Percentiles rank a stretch among this genome's conserved stretches.
These are phyloP conservation scores for Aspergillus arachidicola DNA, from an alignment of 2,329 filamentous ascomycete genomes.

Conservation along the genomic window DNA sequence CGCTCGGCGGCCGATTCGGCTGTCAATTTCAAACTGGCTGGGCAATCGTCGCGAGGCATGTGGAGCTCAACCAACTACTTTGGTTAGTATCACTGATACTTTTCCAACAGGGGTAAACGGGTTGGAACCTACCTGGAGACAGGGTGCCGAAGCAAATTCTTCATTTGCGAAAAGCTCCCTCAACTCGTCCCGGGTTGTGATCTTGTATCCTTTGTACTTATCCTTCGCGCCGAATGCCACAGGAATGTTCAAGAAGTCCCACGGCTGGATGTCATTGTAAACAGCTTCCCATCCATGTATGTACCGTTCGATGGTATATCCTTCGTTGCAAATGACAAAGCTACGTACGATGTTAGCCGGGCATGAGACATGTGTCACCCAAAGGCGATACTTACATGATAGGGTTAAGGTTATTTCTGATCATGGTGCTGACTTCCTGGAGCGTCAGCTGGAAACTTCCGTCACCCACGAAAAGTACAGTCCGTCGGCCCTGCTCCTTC, in stretches of 20 bases:
- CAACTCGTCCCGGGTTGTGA: constrained; percentile 71
- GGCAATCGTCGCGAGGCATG: constrained; percentile 79
- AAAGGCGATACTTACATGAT: constrained; percentile 65
- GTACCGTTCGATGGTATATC: constrained; percentile 85
- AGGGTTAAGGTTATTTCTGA: constrained; percentile 71
- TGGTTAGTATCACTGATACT: constrained; percentile 19
- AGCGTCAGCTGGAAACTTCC: constrained; percentile 83
- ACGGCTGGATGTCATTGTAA: constrained; percentile 80
- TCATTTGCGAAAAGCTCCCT: constrained; percentile 65
- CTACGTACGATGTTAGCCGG: constrained; percentile 39
- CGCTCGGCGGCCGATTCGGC: constrained; percentile 70
- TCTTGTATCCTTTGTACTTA: constrained; percentile 63
- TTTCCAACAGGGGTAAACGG: neutral
- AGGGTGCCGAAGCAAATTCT: constrained; percentile 60
- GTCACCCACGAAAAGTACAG: constrained; percentile 86
- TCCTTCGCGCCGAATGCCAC: constrained; percentile 67
- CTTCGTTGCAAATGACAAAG: constrained; percentile 84
- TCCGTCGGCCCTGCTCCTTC: constrained; percentile 67
- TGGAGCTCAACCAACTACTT: constrained; percentile 77
- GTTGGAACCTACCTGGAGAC: constrained; percentile 43
- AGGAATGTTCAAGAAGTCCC: constrained; percentile 72
- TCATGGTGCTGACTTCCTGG: constrained; percentile 83
- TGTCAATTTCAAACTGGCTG: constrained; percentile 68
- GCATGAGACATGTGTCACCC: neutral
- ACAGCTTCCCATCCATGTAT: constrained; percentile 79